phyloP scores from a whole-genome alignment of 768 basidiomycete species.

The Porpolomopsis calyptriformis region DNA sequence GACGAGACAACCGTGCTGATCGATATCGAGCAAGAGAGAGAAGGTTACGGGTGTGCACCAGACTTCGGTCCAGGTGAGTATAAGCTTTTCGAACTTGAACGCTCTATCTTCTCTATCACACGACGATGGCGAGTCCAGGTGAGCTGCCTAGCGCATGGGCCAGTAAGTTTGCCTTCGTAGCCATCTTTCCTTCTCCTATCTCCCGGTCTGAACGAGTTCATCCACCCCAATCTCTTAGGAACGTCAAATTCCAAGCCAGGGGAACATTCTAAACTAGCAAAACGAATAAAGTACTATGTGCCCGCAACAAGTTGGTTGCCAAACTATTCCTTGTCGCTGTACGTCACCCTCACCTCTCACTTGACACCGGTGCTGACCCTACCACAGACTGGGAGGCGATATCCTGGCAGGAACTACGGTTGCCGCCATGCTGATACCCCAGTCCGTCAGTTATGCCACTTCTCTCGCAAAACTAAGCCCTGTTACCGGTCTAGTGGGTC shows the following conservation, averaged over 20 bases:
- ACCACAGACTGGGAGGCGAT: constrained; percentile 37
- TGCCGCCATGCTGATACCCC: constrained; percentile 73
- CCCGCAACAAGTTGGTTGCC: constrained; percentile 76
- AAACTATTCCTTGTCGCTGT: constrained; percentile 59
- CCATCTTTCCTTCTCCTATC: too few relatives aligned
- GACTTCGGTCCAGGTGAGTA: neutral
- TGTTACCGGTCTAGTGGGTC: constrained; percentile 68
- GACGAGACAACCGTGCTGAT: neutral
- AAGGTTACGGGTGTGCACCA: neutral
- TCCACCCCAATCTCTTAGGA: too few relatives aligned
- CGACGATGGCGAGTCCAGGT: too few relatives aligned
- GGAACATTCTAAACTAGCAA: constrained; percentile 26
- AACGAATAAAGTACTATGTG: constrained; percentile 61
- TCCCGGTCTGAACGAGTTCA: too few relatives aligned
- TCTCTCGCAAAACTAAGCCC: constrained; percentile 80
- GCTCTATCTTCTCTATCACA: neutral
- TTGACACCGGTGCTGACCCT: neutral
- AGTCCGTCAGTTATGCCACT: constrained; percentile 86
- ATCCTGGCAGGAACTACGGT: constrained; percentile 80
- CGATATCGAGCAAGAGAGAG: constrained; percentile 1
- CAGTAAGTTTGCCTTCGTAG: too few relatives aligned
- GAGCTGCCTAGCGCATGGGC: too few relatives aligned
- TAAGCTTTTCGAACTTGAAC: neutral
- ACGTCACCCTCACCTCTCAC: constrained; percentile 19
- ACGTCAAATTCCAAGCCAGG: too few relatives aligned